phyloP scores from a whole-genome alignment of 2,329 filamentous ascomycete species.

The Aureobasidium sp. region DNA sequence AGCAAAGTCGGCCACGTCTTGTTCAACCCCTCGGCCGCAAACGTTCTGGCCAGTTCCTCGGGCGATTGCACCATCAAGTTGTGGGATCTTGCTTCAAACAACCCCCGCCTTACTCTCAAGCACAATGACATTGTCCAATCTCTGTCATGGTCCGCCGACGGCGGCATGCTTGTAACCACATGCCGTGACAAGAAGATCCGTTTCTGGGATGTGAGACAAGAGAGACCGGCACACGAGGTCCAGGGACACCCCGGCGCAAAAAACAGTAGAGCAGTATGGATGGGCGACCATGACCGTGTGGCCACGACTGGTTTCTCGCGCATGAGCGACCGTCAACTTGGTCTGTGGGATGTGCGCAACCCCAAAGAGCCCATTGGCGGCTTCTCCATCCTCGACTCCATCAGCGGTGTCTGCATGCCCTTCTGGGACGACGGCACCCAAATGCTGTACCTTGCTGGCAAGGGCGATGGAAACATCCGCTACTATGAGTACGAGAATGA shows the following conservation, averaged over 20 bases:
- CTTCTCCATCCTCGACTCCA: conserved; percentile 85
- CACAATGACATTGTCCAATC: conserved; percentile 92
- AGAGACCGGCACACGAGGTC: conserved; percentile 77
- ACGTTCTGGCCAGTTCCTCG: conserved; percentile 88
- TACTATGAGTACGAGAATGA: conserved; percentile 99
- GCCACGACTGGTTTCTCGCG: conserved; percentile 95
- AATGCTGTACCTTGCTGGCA: conserved; percentile 92
- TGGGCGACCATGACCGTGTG: conserved; percentile 93
- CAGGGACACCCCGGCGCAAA: conserved; percentile 87
- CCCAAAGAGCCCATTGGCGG: conserved; percentile 76
- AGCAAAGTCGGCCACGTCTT: conserved; percentile 97
- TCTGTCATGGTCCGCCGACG: conserved; percentile 89
- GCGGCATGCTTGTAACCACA: conserved; percentile 80
- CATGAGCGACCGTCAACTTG: conserved; percentile 96
- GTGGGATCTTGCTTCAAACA: conserved; percentile 83
- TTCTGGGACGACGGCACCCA: conserved; percentile 99
- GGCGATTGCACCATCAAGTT: conserved; percentile 93
- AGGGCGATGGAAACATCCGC: conserved; percentile 97
- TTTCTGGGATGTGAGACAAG: conserved; percentile 94
- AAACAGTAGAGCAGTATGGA: conserved; percentile 94
- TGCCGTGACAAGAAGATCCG: conserved; percentile 97
- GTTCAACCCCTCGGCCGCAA: conserved; percentile 94
- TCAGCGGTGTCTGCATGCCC: conserved; percentile 97
- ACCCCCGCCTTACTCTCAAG: conserved; percentile 67
- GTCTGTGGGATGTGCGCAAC: conserved; percentile 86